phyloP scores from a whole-genome alignment of 2,329 filamentous ascomycete species.

The Cercospora sp. region DNA sequence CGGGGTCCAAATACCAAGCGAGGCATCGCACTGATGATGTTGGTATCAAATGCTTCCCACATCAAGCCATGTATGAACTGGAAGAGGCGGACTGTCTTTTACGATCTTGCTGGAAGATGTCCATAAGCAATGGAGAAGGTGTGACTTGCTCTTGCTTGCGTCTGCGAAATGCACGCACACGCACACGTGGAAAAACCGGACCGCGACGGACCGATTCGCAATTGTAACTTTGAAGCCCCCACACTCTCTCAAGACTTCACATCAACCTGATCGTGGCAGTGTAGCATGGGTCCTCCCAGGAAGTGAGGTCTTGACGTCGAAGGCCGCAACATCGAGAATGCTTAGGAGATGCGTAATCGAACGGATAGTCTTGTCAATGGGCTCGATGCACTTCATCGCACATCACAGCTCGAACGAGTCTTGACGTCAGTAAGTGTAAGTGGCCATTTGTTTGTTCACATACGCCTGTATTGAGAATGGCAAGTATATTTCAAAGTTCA shows the following conservation, averaged over 20 bases:
- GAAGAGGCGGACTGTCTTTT: not conserved
- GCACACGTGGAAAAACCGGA: not conserved
- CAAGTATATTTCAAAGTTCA: not conserved
- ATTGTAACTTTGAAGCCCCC: not conserved
- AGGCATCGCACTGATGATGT: not conserved
- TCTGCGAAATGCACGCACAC: not conserved
- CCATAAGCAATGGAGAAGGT: not conserved
- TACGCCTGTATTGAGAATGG: not conserved
- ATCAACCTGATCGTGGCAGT: not conserved
- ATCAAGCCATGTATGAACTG: not conserved
- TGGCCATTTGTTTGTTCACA: not conserved
- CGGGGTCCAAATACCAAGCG: not conserved
- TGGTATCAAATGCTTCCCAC: not conserved
- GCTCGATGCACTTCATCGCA: not conserved
- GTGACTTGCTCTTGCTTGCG: not conserved
- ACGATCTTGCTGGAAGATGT: not conserved
- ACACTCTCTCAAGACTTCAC: not conserved
- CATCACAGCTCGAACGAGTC: not conserved
- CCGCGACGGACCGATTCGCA: not conserved
- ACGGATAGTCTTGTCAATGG: not conserved
- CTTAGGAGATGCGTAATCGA: no score
- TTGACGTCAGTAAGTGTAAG: constrained; percentile 1
- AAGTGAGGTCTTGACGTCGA: no score
- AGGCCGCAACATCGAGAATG: no score
- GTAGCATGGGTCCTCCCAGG: no score